Base-by-base conservation (phyloP, 192 early-diverging fungal species). In the Chytriomyces sp. region DNA sequence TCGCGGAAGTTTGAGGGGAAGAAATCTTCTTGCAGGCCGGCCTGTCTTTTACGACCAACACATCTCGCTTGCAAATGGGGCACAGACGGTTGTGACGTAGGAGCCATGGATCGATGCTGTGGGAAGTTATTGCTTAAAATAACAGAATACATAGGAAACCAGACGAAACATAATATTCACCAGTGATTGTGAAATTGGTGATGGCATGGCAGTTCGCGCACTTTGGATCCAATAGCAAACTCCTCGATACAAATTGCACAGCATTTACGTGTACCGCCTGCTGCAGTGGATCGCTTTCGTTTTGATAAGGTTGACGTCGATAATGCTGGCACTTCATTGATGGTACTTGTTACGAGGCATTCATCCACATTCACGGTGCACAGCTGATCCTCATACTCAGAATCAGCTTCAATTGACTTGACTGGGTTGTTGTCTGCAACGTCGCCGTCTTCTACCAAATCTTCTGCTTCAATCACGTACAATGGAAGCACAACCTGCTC, bases 211-310 rank as follows among this genome's bases (percentile, higher is more conserved):
- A 85, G 52, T 54, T 82, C 71, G 5, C 83, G 52, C 6, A 77
- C 76, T 8, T 52, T 37, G n/a, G 75, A 26, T 0, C 83, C 83
- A 10, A 70, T 70, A 37, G 41, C 65, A 53, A 81, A 85, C 52
- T 82, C 80, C 39, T 85, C 83, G 37, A 85, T 80, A 58, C 83
- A 85, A 53, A 85, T 85, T 0, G 83, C 76, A 54, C 83, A 85
- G 65, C 78, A 77, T 26, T 79, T 75, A 8, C 66, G 34, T 6
- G 73, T 74, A 25, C 73, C 73, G 25, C 68, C 74, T n/a, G 74
- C 52, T 26, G 64, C 78, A 70, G 32, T 74, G 30, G 70, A 39
- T 19, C 39, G 17, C 32, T 61, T 72, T 63, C 37, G 6, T 31
- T 31, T 59, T 2, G 30, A 19, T 61, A 8, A 5, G 31, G 38